A percentile compares a stretch with the other conserved stretches of the same genome.
These are phyloP conservation scores for Trametes maxima DNA, from an alignment of 768 basidiomycete genomes.

Conservation along the genomic window DNA sequence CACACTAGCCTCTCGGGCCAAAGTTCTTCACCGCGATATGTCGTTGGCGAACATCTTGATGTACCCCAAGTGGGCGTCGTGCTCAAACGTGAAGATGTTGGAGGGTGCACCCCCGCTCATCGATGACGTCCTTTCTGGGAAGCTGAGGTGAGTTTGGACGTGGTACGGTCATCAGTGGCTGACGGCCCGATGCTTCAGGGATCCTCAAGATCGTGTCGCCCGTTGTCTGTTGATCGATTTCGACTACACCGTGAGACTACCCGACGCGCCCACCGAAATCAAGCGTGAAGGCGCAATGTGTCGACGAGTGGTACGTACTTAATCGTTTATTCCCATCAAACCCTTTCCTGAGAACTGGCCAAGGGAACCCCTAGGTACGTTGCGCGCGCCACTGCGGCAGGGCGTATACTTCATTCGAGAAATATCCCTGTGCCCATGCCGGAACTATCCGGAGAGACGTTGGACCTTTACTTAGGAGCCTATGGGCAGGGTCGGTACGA, in stretches of 20 bases:
- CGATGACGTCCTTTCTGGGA: not conserved
- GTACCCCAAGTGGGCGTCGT: slow-evolving; percentile 8
- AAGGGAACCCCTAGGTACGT: slow-evolving; percentile 10
- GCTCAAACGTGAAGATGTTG: not conserved
- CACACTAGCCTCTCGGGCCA: not conserved
- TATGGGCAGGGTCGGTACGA: slow-evolving; percentile 14
- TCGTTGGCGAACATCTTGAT: slow-evolving; percentile 20
- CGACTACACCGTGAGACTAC: not conserved
- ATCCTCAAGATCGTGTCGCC: not conserved
- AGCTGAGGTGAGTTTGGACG: not conserved
- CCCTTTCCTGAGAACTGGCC: not conserved
- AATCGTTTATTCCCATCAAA: not conserved
- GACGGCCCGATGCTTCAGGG: not conserved
- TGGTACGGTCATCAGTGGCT: not conserved
- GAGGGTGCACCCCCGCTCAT: slow-evolving; percentile 9
- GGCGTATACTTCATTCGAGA: not conserved
- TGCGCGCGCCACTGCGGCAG: not conserved
- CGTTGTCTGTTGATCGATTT: slow-evolving; percentile 18
- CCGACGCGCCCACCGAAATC: not conserved
- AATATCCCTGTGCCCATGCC: slow-evolving; percentile 10
- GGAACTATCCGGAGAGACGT: not conserved
- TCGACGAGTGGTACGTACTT: not conserved
- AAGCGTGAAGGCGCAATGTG: not conserved
- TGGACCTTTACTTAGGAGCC: not conserved
- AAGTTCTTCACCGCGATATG: slow-evolving; percentile 20